phyloP scores from a whole-genome alignment of 768 basidiomycete species.

The Hirschioporus abietinus region DNA sequence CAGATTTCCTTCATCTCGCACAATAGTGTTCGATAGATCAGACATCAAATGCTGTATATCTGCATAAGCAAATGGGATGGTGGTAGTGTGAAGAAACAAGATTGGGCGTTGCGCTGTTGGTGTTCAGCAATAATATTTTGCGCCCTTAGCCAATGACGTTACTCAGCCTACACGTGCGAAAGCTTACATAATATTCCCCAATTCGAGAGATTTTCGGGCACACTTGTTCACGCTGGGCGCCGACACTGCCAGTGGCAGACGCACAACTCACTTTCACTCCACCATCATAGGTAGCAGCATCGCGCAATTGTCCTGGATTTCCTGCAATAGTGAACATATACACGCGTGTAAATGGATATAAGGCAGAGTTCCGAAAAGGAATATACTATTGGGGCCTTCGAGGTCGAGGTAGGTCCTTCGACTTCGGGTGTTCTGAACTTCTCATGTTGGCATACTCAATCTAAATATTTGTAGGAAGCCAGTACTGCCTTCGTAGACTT shows the following conservation, averaged over 20 bases:
- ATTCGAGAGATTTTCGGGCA: no score
- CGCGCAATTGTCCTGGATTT: no score
- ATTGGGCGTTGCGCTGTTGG: not conserved
- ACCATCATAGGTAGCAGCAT: no score
- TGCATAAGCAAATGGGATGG: not conserved
- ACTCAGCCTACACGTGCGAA: no score
- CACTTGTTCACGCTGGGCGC: no score
- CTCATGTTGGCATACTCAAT: not conserved
- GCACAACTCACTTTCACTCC: no score
- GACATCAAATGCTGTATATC: not conserved
- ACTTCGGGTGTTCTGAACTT: not conserved
- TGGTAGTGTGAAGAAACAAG: not conserved
- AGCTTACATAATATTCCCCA: no score
- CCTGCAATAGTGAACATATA: no score
- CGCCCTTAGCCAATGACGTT: not conserved
- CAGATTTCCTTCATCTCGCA: slow-evolving; percentile 9
- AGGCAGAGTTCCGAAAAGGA: not conserved
- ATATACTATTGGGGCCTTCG: not conserved
- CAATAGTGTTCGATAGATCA: not conserved
- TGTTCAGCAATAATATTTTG: not conserved
- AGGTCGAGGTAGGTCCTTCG: not conserved
- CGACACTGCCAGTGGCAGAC: no score
- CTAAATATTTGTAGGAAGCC: not conserved
- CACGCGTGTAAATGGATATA: not conserved
- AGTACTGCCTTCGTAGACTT: not conserved